Evolutionary conservation across 192 early-diverging fungal genomes (phyloP), one percentile per base, ranked within the genome.

Genomic region (Phlyctochytrium bullatum): DNA sequence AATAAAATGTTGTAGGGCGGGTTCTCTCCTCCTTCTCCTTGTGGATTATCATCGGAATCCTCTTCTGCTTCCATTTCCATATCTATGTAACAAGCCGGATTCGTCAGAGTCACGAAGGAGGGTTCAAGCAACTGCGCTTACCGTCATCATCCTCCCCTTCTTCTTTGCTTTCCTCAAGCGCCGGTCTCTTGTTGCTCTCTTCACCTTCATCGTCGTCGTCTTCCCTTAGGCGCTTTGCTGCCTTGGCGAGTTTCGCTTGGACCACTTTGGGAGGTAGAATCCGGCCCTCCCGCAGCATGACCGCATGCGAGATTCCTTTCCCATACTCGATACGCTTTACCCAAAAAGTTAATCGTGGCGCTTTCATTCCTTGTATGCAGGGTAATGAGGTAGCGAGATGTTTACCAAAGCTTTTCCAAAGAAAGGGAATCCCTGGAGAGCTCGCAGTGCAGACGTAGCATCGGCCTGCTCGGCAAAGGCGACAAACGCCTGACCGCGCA

Each of bases 401-500:
- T 20, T 47, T 83, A 94, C 92, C 81, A 97, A 83, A 4, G 88
- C 78, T 61, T 80, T 80, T n/a, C 86, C 88, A 68, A 90, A 96
- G 73, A 99, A 88, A 2, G 75, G 80, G 62, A 94, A 93, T 25
- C 93, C 95, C 75, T 96, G 91, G 36, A 98, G 76, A 29, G 90
- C 84, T 63, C 95, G 81, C 61, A 96, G 69, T 2, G 97, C 95
- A 0, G 89, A 78, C 33, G 94, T 95, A 1, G 97, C 92, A 20
- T 83, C 75, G 3, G 91, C 73, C n/a, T 95, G 87, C 64, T 96
- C 90, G 32, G 79, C 76, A 67, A 95, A 97, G 17, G 89, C 95
- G 25, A 99, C 75, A 73, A 93, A 96, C 0, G 97, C 97, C 78
- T 99, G 97, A 20, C 94, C 95, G 31, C 95, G 91, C 85, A 92